phyloP scores from a whole-genome alignment of 2,329 filamentous ascomycete genomes.

The Diplodia mutila region DNA sequence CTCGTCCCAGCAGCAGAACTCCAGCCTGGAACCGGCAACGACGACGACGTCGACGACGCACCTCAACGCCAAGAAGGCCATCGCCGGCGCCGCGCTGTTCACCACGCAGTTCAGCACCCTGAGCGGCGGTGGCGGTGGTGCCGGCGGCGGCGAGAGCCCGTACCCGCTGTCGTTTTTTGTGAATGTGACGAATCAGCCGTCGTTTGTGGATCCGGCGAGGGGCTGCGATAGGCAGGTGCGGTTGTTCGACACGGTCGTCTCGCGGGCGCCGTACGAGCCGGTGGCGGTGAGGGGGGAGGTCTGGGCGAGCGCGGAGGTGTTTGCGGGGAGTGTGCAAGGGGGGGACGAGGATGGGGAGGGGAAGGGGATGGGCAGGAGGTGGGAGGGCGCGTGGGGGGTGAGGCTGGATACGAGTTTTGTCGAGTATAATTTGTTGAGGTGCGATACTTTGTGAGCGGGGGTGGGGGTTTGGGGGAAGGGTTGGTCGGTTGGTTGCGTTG shows the following conservation, averaged over 20 bases:
- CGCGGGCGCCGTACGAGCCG: constrained; percentile 38
- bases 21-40: not conserved
- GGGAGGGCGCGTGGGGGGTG: constrained; percentile 39
- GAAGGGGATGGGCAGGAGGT: too few relatives aligned
- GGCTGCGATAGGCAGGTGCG: constrained; percentile 52
- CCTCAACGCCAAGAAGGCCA: constrained; percentile 32
- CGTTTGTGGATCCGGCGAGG: constrained; percentile 45
- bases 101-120: constrained; percentile 33
- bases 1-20: too few relatives aligned
- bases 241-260: constrained; percentile 52
- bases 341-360: constrained; percentile 24
- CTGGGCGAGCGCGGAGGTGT: constrained; percentile 35
- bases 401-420: constrained; percentile 46
- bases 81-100: constrained; percentile 25
- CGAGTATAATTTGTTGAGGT: constrained; percentile 44
- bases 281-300: constrained; percentile 42
- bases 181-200: constrained; percentile 61
- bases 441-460: constrained; percentile 25
- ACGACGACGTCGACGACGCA: constrained; percentile 25
- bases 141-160: constrained; percentile 22
- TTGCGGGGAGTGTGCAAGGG: constrained; percentile 26
- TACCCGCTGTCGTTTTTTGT: constrained; percentile 51
- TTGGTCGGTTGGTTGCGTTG: too few relatives aligned
- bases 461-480: too few relatives aligned
- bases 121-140: too few relatives aligned